Base-by-base conservation (phyloP, 164 flowering plant species). In the Vitis amurensis region DNA sequence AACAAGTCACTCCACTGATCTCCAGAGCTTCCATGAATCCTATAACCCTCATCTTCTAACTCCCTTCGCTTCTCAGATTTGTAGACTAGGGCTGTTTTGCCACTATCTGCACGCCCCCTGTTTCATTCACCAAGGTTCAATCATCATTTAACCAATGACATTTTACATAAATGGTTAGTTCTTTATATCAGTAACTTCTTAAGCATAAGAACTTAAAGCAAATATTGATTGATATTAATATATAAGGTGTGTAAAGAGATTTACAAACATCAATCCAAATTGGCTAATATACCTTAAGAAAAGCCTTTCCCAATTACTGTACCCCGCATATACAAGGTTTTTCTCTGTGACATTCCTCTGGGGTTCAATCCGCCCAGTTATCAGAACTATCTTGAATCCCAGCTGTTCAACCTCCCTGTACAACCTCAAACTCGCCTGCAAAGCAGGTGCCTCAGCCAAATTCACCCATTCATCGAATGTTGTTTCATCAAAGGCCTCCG, bases 1-100 rank as follows among this genome's bases (percentile, higher is more conserved):
- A 67, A 11, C 80, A 94, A 74, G 63, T 94, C 97, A 55, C 97
- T 94, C 98, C 97, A 94, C 64, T 92, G 97, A 74, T 94, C 97
- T 56, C 97, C 97, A 23, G 92, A 88, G 84, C 69, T 85, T 49
- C 99, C 99, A 73, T 84, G 93, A 53, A 94, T 85, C 59, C 81
- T 87, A 61, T 87, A 94, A 2, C 97, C 97, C 70, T 83, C 85
- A 17, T 67, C 74, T 67, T 81, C 72, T 37, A 91, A 31, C 77
- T 88, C 88, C 73, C 15, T 71, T 70, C 99, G 89, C 91, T 81
- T 89, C 82, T 81, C 86, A 4, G 97, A 92, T 77, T 94, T 92
- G 81, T 87, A 94, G 1, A 74, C 73, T 3, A 64, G 66, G 8
- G 99, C 97, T 12, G 68, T 37, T 73, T 60, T 89, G 23, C 91